Percentiles rank a stretch among this genome's conserved stretches.
phyloP scores from a whole-genome alignment of 345 rosid genomes.

The Syzygium oleosum region DNA sequence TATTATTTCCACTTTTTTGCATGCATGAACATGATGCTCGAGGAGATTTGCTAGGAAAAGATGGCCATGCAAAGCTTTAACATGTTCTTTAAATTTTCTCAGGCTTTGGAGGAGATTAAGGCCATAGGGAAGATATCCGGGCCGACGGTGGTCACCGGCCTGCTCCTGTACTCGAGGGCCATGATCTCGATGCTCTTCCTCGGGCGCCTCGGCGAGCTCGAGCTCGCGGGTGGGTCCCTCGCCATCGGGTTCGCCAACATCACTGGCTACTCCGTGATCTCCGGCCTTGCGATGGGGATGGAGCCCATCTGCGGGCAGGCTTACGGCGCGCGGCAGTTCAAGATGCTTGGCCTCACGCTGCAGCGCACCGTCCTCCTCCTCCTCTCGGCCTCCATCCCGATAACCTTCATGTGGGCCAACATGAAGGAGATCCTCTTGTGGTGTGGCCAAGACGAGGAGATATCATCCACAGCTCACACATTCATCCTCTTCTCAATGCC shows the following conservation, averaged over 20 bases:
- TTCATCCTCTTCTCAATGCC: conserved; percentile 78
- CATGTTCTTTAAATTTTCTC: conserved; percentile 6
- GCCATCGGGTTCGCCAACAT: conserved; percentile 94
- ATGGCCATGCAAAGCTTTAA: neutral
- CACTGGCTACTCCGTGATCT: conserved; percentile 93
- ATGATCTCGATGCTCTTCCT: conserved; percentile 98
- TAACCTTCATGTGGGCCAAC: conserved; percentile 78
- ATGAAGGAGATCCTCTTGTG: conserved; percentile 61
- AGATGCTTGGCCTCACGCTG: conserved; percentile 82
- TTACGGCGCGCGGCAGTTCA: conserved; percentile 85
- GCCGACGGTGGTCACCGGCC: conserved; percentile 75
- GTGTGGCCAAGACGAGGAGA: conserved; percentile 79
- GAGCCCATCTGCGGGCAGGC: conserved; percentile 99
- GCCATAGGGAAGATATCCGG: conserved; percentile 88
- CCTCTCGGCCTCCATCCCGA: conserved; percentile 71
- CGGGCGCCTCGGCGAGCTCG: conserved; percentile 92
- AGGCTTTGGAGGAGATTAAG: conserved; percentile 78
- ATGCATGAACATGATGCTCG: neutral
- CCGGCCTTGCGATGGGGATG: conserved; percentile 99
- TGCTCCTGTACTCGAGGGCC: conserved; percentile 81
- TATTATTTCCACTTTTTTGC: neutral
- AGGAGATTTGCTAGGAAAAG: neutral
- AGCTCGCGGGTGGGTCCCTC: conserved; percentile 94
- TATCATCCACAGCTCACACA: conserved; percentile 65
- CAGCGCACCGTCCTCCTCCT: conserved; percentile 94